Conservation (phyloP, 164 flowering plant genomes). For the Vitis rupestris region DNA sequence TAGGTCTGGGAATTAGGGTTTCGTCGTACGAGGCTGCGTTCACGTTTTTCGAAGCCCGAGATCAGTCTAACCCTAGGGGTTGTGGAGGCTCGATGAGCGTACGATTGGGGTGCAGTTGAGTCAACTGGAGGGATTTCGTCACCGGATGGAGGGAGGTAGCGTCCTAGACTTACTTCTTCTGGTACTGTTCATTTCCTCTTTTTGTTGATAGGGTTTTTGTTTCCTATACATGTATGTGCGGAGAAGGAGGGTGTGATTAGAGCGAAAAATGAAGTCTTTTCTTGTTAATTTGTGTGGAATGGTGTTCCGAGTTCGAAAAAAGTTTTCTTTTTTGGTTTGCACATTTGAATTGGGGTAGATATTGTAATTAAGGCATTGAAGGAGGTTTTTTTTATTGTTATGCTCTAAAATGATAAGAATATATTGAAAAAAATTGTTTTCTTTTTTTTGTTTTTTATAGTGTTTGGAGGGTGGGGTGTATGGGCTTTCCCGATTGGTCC, state of each 20-base stretch:
- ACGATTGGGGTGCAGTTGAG: slow-evolving; percentile 44
- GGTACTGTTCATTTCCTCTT: slow-evolving; percentile 49
- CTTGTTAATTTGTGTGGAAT: background rate
- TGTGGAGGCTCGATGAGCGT: slow-evolving; percentile 45
- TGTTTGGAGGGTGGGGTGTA: background rate
- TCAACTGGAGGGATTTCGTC: slow-evolving; percentile 62
- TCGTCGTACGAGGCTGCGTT: background rate
- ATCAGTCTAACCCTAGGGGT: slow-evolving; percentile 24
- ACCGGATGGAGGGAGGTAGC: slow-evolving; percentile 98
- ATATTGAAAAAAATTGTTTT: background rate
- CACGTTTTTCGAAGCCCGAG: slow-evolving; percentile 1
- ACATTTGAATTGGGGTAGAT: background rate
- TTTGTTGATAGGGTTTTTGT: slow-evolving; percentile 8
- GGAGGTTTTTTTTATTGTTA: background rate
- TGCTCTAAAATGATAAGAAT: slow-evolving; percentile 15
- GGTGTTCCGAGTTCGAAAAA: background rate
- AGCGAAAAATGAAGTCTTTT: background rate
- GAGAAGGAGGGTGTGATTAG: background rate
- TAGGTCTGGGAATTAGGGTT: slow-evolving; percentile 15
- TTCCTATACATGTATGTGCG: background rate
- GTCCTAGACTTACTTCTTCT: slow-evolving; percentile 56
- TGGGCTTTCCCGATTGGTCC: background rate
- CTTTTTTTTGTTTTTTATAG: background rate
- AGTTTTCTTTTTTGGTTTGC: background rate
- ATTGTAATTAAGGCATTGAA: slow-evolving; percentile 7